Evolutionary conservation across 805 yeast genomes (phyloP).

Genomic region (Komagataella pseudopastoris): DNA sequence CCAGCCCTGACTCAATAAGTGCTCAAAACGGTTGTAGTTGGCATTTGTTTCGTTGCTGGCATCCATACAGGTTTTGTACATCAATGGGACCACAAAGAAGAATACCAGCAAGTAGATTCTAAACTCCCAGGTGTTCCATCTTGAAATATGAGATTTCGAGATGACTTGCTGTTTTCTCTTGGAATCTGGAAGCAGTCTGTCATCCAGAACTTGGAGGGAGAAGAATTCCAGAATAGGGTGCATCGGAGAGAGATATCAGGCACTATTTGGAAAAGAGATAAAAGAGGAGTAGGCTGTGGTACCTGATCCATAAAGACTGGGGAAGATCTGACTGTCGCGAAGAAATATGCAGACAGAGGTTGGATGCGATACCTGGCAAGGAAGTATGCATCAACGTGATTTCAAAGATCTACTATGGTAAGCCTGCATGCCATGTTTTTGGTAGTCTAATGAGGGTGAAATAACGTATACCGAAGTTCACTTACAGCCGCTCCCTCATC

Average conservation of each 20-base stretch:
- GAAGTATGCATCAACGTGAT: not conserved
- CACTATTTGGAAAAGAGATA: slow-evolving; percentile 1
- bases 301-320: not conserved
- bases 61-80: slow-evolving; percentile 71
- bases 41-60: slow-evolving; percentile 67
- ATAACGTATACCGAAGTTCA: no score
- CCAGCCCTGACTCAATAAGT: slow-evolving; percentile 73
- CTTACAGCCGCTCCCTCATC: not conserved
- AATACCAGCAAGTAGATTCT: slow-evolving; percentile 51
- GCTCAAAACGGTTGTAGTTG: slow-evolving; percentile 51
- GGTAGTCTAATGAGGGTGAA: no score
- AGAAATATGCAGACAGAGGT: not conserved
- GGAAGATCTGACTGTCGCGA: not conserved
- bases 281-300: not conserved
- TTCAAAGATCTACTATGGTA: not conserved
- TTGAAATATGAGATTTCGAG: slow-evolving; percentile 24
- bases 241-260: not conserved
- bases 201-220: slow-evolving; percentile 37
- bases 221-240: slow-evolving; percentile 19
- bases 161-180: slow-evolving; percentile 17
- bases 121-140: slow-evolving; percentile 75
- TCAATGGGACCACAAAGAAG: slow-evolving; percentile 60
- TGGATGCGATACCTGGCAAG: not conserved
- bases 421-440: no score
- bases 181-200: slow-evolving; percentile 29